Base-by-base conservation (phyloP, 2,329 filamentous ascomycete genomes). In the Colletotrichum camelliae region DNA sequence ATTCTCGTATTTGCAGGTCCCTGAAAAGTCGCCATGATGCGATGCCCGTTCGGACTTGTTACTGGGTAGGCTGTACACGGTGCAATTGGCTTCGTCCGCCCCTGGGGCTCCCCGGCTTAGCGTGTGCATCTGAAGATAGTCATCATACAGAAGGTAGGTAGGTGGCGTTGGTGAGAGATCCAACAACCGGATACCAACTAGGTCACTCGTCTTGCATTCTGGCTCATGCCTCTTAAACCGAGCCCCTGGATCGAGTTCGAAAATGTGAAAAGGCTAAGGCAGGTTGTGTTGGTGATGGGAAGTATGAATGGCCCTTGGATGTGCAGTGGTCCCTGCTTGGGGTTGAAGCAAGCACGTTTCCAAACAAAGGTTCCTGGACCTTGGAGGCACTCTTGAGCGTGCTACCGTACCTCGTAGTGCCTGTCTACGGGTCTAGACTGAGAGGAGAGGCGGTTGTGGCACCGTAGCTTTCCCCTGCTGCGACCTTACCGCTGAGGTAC, bases 301-400 rank as follows among this genome's bases (percentile, higher is more conserved):
- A 60, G 57, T 60, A 16, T 55, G 52, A 55, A 16, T 55, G 52
- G 52, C 52, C 52, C 52, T 55, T 55, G 52, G 13, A 55, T 18
- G 16, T 43, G 37, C 8, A 43, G 16, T 71, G 69, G 69, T 18
- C 69, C 69, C 43, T 70, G 29, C n/a, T 48, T 70, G 43, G 71
- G 57, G 62, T 71, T 66, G 67, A 74, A 71, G 58, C 72, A 71
- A 66, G 67, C 67, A 60, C 72, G 72, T 71, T 71, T 74, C 67
- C 72, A 74, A 71, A 37, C 39, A 21, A 69, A 73, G 70, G 70
- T 69, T 62, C 57, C 70, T 55, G 9, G 65, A 73, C 70, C 65
- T 69, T 37, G 55, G 18, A 24, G 21, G 33, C 27, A 31, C n/a
- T 72, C 35, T 48, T 27, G n/a, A n/a, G 27, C 37, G 27, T 29